Conservation (phyloP, 1,284 basidiomycete genomes). For the Schizopora paradoxa region DNA sequence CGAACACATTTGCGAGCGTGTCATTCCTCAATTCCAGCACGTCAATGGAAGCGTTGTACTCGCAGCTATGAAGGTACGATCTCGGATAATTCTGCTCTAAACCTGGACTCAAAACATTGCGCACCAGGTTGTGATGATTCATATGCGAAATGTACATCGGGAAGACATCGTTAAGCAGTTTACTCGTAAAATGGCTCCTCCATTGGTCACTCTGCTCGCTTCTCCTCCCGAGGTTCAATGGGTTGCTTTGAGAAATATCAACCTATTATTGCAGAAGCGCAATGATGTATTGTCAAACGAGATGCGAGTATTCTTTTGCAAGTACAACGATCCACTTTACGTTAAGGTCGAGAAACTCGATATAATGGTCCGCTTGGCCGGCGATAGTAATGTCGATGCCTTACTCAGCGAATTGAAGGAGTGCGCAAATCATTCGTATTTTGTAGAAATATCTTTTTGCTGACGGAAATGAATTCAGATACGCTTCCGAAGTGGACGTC, state of each 20-base stretch:
- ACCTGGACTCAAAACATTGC: conserved; percentile 2
- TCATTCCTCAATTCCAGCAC: conserved; percentile 98
- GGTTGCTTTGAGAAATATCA: conserved; percentile 96
- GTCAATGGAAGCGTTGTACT: conserved; percentile 93
- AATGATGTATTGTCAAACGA: conserved; percentile 88
- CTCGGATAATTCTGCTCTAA: conserved; percentile 4
- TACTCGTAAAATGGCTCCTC: conserved; percentile 96
- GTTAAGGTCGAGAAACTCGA: conserved; percentile 98
- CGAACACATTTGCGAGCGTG: conserved; percentile 97
- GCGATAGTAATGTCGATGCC: conserved; percentile 90
- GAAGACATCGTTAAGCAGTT: conserved; percentile 88
- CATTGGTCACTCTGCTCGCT: conserved; percentile 76
- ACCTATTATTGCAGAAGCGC: conserved; percentile 90
- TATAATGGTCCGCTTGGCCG: conserved; percentile 94
- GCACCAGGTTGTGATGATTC: conserved; percentile 89
- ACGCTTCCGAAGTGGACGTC: conserved; percentile 96
- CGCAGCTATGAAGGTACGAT: conserved; percentile 82
- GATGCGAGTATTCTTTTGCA: conserved; percentile 99
- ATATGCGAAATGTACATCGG: conserved; percentile 78
- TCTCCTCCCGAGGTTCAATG: conserved; percentile 88
- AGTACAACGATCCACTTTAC: conserved; percentile 98
- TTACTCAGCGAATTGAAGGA: conserved; percentile 95
- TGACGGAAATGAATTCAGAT: conserved; percentile 41
- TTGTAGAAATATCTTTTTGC: conserved; percentile 5
- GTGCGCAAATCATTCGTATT: conserved; percentile 46